These are phyloP conservation scores for Alternaria arbusti DNA, from an alignment of 2,329 filamentous ascomycete species.

Conservation along the genomic window DNA sequence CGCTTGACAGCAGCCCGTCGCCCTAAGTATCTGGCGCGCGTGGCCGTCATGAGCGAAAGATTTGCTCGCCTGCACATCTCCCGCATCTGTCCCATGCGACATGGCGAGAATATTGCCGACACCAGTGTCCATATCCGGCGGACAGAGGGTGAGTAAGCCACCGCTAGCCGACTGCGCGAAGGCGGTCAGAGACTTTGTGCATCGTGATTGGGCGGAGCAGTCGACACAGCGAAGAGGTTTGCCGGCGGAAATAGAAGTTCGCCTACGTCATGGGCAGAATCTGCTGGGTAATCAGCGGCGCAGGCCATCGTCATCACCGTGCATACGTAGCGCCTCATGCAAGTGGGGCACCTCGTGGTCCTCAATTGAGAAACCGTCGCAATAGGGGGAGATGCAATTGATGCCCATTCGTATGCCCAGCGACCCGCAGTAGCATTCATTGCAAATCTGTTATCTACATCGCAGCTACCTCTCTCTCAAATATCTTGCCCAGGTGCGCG, in stretches of 20 bases:
- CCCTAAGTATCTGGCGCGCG: neutral
- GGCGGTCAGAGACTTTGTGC: neutral
- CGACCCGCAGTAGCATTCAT: neutral
- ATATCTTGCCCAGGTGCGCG: slow-evolving; percentile 21
- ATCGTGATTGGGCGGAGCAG: neutral
- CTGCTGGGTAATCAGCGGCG: slow-evolving; percentile 5
- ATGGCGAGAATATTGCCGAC: neutral
- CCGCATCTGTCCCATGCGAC: neutral
- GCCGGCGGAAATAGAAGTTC: neutral
- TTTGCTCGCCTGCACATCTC: neutral
- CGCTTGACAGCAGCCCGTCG: neutral
- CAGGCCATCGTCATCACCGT: slow-evolving; percentile 3
- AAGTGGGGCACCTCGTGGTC: neutral
- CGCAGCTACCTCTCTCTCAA: slow-evolving; percentile 26
- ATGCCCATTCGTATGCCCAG: neutral
- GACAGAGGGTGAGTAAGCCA: slow-evolving; percentile 10
- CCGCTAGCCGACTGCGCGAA: neutral
- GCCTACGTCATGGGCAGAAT: slow-evolving; percentile 7
- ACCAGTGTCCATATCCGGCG: neutral
- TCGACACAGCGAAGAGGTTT: neutral
- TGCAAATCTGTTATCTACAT: neutral
- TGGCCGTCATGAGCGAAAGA: neutral
- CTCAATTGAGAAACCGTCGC: neutral
- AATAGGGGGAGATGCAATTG: neutral
- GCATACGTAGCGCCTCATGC: slow-evolving; percentile 1